Evolutionary conservation across 495 filamentous ascomycete genomes (phyloP), one percentile per base, ranked within the genome.

Genomic region (Penicillium silybi): DNA sequence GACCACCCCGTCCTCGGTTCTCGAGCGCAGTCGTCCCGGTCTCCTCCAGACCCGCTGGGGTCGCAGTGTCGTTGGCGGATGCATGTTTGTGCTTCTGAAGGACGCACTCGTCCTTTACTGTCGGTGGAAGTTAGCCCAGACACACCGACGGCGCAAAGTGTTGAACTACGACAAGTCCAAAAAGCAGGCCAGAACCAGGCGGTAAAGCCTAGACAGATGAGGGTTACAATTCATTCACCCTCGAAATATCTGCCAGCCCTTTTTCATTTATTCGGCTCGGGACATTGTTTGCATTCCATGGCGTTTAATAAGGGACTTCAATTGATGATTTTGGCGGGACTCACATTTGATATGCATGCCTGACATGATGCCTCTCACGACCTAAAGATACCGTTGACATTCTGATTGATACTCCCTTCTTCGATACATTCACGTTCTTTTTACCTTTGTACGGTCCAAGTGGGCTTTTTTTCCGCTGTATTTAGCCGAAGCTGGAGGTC

Each of bases 11-110:
- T 75, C 57, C 15, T 69, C 70, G 6, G 45, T 61, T 16, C 56
- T 72, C 17, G 69, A 73, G 40, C 58, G 69, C 9, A 63, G 63
- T 13, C 70, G 68, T 13, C 68, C 77, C 7, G 85, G 89, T 1
- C 71, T 92, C 18, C 70, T 95, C 23, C 88, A 92, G 61, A 74
- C 79, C 39, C 76, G 79, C 20, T 93, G 89, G 85, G 89, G 88
- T 7, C 78, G 89, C 44, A 93, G 86, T 56, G 73, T 93, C 2
- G 77, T 88, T 6, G 89, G 89, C 11, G 89, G 89, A 0, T 92
- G 88, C 64, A 72, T 89, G 40, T 91, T 88, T 56, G 83, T 92
- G 41, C 80, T 91, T 18, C 62, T 91, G 6, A 88, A 86, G 58
- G 89, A 95, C 65, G 85, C 81, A 4, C 69, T 91, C 46, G 71